Percentiles rank a stretch among this genome's conserved stretches.
These are phyloP conservation scores for Candida coquimbonensis DNA, from an alignment of 805 yeast genomes.

Conservation along the genomic window DNA sequence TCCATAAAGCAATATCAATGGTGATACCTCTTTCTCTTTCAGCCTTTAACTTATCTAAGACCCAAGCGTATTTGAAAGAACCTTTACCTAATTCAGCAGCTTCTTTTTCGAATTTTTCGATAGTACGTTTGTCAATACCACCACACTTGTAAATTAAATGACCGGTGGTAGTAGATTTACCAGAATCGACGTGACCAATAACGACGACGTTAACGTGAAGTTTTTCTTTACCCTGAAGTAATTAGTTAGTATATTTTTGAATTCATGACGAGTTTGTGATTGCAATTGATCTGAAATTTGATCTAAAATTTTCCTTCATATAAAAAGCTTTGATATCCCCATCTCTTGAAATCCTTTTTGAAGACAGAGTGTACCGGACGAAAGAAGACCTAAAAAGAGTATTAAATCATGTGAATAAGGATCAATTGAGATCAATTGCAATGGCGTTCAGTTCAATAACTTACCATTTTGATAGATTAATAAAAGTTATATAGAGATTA, in stretches of 20 bases:
- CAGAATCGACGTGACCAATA: conserved; percentile 99
- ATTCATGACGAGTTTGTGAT: not conserved
- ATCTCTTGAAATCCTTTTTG: conserved; percentile 93
- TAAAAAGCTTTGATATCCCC: conserved; percentile 68
- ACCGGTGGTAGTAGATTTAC: conserved; percentile 98
- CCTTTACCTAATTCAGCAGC: conserved; percentile 97
- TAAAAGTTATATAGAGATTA: not conserved
- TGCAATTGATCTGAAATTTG: not conserved
- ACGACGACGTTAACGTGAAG: conserved; percentile 99
- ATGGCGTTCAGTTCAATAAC: not conserved
- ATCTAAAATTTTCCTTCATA: not conserved
- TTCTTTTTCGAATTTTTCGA: conserved; percentile 97
- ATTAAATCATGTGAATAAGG: too few relatives aligned
- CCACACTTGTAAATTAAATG: conserved; percentile 99
- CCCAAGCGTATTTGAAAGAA: conserved; percentile 98
- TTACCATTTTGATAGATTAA: not conserved
- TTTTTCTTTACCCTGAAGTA: conserved; percentile 7
- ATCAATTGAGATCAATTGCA: not conserved
- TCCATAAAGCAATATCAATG: conserved; percentile 78
- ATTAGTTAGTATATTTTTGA: not conserved
- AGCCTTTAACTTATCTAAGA: conserved; percentile 90
- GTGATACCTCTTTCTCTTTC: conserved; percentile 98
- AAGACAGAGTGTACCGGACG: conserved; percentile 56
- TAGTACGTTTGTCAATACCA: conserved; percentile 97
- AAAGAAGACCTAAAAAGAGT: not conserved